A percentile compares a stretch with the other conserved stretches of the same genome.
phyloP scores from a whole-genome alignment of 371 early-diverging fungal genomes.

The Syncephalastrum monosporum region DNA sequence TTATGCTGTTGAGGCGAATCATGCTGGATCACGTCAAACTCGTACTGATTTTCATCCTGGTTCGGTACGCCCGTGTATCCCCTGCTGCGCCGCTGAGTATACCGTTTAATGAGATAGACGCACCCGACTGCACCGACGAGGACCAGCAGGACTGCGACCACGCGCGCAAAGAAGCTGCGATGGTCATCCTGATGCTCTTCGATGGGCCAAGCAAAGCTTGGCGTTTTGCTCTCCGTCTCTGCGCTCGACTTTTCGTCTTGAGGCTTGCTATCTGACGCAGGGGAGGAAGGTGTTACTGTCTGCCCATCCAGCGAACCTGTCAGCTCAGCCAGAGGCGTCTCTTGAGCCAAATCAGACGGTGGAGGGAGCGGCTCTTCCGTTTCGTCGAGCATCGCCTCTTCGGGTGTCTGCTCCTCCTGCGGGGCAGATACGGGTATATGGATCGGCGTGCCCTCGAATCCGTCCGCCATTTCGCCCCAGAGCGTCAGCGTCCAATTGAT shows the following conservation, averaged over 20 bases:
- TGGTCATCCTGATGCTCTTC: constrained; percentile 4
- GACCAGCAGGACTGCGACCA: constrained; percentile 8
- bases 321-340: neutral
- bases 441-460: constrained; percentile 10
- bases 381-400: neutral
- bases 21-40: constrained; percentile 14
- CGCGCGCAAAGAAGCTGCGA: constrained; percentile 21
- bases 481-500: constrained; percentile 66
- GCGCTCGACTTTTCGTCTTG: neutral
- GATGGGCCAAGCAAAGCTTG: constrained; percentile 2
- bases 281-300: neutral
- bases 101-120: too few relatives aligned
- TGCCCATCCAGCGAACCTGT: neutral
- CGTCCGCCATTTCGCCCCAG: constrained; percentile 58
- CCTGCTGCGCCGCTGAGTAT: constrained; percentile 9
- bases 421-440: constrained; percentile 3
- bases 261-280: too few relatives aligned
- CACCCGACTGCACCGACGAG: constrained; percentile 1
- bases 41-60: constrained; percentile 16
- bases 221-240: neutral
- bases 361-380: neutral
- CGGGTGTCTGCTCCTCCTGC: neutral
- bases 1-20: neutral
- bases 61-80: constrained; percentile 12
- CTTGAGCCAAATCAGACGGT: neutral